Evolutionary conservation across 768 basidiomycete genomes (phyloP), one percentile per base, ranked within the genome.

Genomic region (Pleurotus tuoliensis): DNA sequence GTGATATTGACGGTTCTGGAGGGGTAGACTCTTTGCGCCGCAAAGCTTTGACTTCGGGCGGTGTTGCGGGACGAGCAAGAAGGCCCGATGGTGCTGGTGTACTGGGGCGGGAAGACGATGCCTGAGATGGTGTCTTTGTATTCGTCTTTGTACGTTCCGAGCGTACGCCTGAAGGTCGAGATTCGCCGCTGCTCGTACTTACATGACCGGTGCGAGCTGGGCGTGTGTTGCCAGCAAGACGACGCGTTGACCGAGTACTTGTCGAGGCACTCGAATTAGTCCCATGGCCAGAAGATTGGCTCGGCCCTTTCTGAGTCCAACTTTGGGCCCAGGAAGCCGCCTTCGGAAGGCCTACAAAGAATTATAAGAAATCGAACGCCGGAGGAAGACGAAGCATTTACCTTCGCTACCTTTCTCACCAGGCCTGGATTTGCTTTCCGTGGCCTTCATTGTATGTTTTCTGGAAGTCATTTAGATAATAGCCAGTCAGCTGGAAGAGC

Each of bases 361-460:
- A 51, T 38, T 44, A 48, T 51, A 43, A 59, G 22, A 48, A 46
- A 41, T 1, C 37, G 45, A 58, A 61, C 27, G 57, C 56, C 22
- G 54, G 43, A 50, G 55, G 13, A 22, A 18, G 11, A 55, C 47
- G 13, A 59, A 48, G 62, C 69, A 57, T 44, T 6, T 61, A 79
- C 81, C 77, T 61, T 88, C 87, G 47, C 91, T 84, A 1, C 74
- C 75, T 62, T 85, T 88, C 73, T 85, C 83, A 9, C 74, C 68
- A 11, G 77, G 66, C 47, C 85, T 78, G 3, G 82, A 69, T 43
- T 87, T 75, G 53, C 78, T 88, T 68, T 94, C 93, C 3, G 88
- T 90, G 20, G 91, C 87, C 72, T 94, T 95, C 75, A 94, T 90
- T 0, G 92, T 92, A 68, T 94, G 93, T 83, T 94, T 94, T 66